Evolutionary conservation across 2,329 filamentous ascomycete genomes (phyloP).

Genomic region (Pseudogymnoascus pannorum): DNA sequence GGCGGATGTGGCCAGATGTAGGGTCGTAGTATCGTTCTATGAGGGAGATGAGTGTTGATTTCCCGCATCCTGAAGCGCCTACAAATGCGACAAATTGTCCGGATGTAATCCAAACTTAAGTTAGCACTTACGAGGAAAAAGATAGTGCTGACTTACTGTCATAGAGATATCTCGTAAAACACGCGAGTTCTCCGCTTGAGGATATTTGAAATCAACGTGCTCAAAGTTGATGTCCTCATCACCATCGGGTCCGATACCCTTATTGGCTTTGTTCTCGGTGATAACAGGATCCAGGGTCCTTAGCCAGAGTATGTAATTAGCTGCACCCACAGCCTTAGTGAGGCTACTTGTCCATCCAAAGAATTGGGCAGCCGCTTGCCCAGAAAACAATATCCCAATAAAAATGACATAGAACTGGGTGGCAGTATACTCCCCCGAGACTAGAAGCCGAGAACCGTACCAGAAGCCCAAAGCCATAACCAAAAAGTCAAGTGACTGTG

Average conservation of each 20-base stretch:
- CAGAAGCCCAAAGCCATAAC: constrained; percentile 32
- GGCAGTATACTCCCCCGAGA: constrained; percentile 53
- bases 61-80: constrained; percentile 51
- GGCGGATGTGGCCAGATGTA: constrained; percentile 24
- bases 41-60: constrained; percentile 53
- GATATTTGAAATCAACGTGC: constrained; percentile 20
- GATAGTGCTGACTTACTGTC: not conserved
- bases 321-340: constrained; percentile 42
- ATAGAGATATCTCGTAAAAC: constrained; percentile 26
- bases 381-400: constrained; percentile 62
- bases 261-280: constrained; percentile 36
- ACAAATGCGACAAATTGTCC: constrained; percentile 49
- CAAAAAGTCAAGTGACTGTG: constrained; percentile 29
- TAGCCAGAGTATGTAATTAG: constrained; percentile 46
- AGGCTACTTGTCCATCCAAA: constrained; percentile 40
- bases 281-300: constrained; percentile 35
- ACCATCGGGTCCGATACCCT: constrained; percentile 46
- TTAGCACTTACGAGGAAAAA: not conserved
- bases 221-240: constrained; percentile 18
- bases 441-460: constrained; percentile 67
- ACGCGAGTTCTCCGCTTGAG: constrained; percentile 25
- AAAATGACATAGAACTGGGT: constrained; percentile 69
- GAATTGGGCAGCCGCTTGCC: constrained; percentile 66
- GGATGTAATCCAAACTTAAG: constrained; percentile 30
- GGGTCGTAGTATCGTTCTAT: constrained; percentile 46